These are phyloP conservation scores for Podila minutissima DNA, from an alignment of 192 early-diverging fungal genomes.

Conservation along the genomic window DNA sequence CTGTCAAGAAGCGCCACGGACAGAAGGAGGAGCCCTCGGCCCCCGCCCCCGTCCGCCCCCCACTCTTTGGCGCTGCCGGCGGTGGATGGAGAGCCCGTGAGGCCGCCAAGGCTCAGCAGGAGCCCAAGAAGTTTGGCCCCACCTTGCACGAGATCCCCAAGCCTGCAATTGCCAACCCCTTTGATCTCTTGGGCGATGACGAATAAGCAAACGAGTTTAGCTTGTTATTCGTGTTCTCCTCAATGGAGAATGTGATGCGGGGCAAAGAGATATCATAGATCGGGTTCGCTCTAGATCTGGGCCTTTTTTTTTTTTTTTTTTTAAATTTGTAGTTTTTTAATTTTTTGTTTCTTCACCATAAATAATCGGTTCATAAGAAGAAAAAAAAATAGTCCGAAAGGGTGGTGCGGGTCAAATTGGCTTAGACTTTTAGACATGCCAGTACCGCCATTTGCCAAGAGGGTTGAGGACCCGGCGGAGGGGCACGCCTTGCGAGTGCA, in stretches of 20 bases:
- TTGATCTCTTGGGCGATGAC: constrained; percentile 33
- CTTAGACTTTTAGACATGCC: constrained; percentile 11
- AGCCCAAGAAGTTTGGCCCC: constrained; percentile 51
- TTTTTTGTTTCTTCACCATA: neutral
- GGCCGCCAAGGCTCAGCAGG: constrained; percentile 43
- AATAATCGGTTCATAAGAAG: neutral
- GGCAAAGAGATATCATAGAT: neutral
- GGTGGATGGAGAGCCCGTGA: constrained; percentile 50
- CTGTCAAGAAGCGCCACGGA: constrained; percentile 39
- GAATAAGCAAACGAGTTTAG: neutral
- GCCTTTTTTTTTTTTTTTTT: constrained; percentile 1
- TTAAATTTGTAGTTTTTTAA: neutral
- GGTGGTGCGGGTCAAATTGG: too few species aligned
- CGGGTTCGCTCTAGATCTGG: neutral
- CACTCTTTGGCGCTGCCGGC: constrained; percentile 35
- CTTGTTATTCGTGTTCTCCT: too few species aligned
- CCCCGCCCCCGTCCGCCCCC: constrained; percentile 41
- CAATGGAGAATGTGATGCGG: too few species aligned
- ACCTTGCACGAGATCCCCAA: constrained; percentile 39
- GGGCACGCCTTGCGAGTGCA: constrained; percentile 42
- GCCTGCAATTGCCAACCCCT: constrained; percentile 38
- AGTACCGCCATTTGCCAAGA: constrained; percentile 37
- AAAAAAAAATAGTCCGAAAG: neutral
- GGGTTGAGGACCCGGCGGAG: constrained; percentile 29
- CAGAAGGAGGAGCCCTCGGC: constrained; percentile 44